phyloP scores from a whole-genome alignment of 78 protist species.

The slime mould (Dictyostelium discoideum) region DNA sequence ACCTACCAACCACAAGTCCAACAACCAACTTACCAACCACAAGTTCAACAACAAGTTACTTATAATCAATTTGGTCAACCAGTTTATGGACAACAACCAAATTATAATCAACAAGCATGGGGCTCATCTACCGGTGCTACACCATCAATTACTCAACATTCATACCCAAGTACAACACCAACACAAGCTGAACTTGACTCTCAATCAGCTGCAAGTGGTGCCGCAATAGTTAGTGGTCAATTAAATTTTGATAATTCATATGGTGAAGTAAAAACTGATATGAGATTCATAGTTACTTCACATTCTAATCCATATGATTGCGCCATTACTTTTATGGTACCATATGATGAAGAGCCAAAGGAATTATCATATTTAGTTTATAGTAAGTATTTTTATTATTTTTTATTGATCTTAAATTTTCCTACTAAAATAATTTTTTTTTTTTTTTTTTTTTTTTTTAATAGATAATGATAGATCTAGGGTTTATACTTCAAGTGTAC shows the following conservation, averaged over 20 bases:
- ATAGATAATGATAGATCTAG: neutral
- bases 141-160: neutral
- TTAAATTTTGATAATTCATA: neutral
- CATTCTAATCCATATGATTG: neutral
- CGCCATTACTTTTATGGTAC: neutral
- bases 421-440: no score
- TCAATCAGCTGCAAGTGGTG: neutral
- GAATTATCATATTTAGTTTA: neutral
- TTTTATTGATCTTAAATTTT: neutral
- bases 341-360: constrained; percentile 1
- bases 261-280: neutral
- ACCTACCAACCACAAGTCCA: neutral
- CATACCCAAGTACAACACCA: neutral
- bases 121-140: neutral
- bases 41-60: neutral
- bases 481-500: neutral
- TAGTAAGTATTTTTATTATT: neutral
- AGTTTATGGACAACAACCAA: constrained; percentile 3
- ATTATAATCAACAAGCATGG: neutral
- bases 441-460: no score
- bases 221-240: neutral
- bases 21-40: neutral
- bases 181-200: neutral
- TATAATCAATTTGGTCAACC: constrained; percentile 2
- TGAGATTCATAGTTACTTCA: neutral